Percentiles rank a stretch among this genome's conserved stretches.
phyloP scores from a whole-genome alignment of 176 grass and related monocot genomes.

The Metroxylon sagu region DNA sequence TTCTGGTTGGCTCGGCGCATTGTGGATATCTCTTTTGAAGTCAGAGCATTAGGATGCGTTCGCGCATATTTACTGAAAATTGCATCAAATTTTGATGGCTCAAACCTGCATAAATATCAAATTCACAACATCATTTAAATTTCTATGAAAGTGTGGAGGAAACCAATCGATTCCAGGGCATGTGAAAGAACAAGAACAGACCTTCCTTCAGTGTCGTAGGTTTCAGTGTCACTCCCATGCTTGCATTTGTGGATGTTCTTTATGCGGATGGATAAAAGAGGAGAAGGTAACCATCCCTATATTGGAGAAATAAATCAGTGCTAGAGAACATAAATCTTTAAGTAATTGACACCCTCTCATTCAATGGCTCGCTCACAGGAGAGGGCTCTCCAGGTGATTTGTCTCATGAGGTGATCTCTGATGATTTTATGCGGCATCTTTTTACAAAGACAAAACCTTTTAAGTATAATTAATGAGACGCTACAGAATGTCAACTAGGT shows the following conservation, averaged over 20 bases:
- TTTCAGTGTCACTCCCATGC: constrained; percentile 56
- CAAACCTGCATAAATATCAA: constrained; percentile 27
- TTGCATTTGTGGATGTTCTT: constrained; percentile 59
- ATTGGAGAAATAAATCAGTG: neutral
- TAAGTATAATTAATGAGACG: too few relatives aligned
- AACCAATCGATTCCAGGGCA: too few relatives aligned
- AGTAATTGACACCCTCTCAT: too few relatives aligned
- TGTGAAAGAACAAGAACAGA: neutral
- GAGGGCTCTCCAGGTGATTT: too few relatives aligned
- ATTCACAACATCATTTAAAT: too few relatives aligned
- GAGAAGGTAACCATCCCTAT: constrained; percentile 51
- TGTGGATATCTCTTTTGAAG: constrained; percentile 21
- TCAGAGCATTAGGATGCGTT: constrained; percentile 41
- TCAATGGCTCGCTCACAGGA: too few relatives aligned
- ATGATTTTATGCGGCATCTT: too few relatives aligned
- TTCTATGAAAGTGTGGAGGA: too few relatives aligned
- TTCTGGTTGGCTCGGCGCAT: constrained; percentile 56
- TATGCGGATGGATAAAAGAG: constrained; percentile 43
- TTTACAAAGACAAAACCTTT: too few relatives aligned
- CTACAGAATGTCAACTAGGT: too few relatives aligned
- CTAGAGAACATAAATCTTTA: too few relatives aligned
- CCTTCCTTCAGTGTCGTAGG: constrained; percentile 71
- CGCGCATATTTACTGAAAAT: constrained; percentile 59
- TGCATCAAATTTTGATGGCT: constrained; percentile 59
- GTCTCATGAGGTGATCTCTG: too few relatives aligned